A percentile compares a stretch with the other conserved stretches of the same genome.
Evolutionary conservation across 2,329 filamentous ascomycete species (phyloP).

Genomic region (Didymellaceae sp.): DNA sequence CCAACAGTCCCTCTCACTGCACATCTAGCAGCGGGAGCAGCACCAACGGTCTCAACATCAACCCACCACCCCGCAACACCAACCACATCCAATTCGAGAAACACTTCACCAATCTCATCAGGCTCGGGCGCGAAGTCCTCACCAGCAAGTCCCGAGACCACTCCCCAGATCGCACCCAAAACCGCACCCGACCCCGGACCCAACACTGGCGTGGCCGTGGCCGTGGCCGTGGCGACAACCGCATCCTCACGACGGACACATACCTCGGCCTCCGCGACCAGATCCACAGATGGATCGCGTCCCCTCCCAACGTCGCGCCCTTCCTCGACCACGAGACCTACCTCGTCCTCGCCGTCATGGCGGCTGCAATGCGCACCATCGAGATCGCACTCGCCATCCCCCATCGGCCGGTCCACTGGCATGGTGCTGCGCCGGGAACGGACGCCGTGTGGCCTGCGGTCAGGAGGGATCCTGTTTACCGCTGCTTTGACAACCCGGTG

Average conservation of each 20-base stretch:
- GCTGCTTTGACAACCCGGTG: neutral
- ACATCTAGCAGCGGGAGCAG: neutral
- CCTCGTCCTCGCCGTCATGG: neutral
- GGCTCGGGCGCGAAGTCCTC: neutral
- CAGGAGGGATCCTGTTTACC: neutral
- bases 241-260: neutral
- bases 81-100: constrained; percentile 1
- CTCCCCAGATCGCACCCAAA: constrained; percentile 5
- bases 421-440: neutral
- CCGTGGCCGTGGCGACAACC: neutral
- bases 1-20: too few species aligned
- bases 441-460: neutral
- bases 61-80: neutral
- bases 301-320: neutral
- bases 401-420: neutral
- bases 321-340: neutral
- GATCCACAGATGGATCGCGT: neutral
- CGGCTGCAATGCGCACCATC: neutral
- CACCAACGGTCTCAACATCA: neutral
- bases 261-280: neutral
- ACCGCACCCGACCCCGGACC: too few species aligned
- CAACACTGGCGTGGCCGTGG: too few species aligned
- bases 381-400: neutral
- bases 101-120: neutral
- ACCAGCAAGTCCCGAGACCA: too few species aligned